Conservation (phyloP, 108 stramenopile species). For the Epithemia pelagica region DNA sequence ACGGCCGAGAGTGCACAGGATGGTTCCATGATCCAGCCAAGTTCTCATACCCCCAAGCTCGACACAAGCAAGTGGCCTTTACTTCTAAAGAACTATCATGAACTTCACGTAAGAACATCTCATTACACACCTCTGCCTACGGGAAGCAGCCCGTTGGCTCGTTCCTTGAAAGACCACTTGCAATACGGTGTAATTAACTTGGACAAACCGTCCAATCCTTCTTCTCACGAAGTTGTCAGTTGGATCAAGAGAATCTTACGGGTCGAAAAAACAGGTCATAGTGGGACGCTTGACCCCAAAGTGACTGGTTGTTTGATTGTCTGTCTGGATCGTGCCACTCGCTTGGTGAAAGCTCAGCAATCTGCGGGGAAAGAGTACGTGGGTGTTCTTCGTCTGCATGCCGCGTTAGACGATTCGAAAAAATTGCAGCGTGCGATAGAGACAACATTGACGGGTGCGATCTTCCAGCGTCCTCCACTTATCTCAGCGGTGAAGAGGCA, state of each 20-base stretch:
- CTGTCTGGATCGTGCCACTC: constrained; percentile 99
- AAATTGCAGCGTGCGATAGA: constrained; percentile 88
- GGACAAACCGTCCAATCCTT: constrained; percentile 99
- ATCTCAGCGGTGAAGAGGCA: constrained; percentile 99
- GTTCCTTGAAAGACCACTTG: constrained; percentile 86
- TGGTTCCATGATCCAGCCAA: constrained; percentile 72
- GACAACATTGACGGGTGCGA: constrained; percentile 89
- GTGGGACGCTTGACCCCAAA: constrained; percentile 99
- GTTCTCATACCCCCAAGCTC: constrained; percentile 75
- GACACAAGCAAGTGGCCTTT: constrained; percentile 98
- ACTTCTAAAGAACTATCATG: constrained; percentile 94
- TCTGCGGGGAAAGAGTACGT: constrained; percentile 98
- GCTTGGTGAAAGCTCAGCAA: constrained; percentile 99
- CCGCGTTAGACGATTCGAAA: constrained; percentile 77
- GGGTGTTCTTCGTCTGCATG: constrained; percentile 95
- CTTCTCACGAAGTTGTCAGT: constrained; percentile 97
- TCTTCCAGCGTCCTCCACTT: constrained; percentile 98
- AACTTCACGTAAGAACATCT: constrained; percentile 94
- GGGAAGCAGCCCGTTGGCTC: constrained; percentile 93
- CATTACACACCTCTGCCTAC: constrained; percentile 98
- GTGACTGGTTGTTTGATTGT: constrained; percentile 99
- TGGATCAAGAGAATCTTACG: constrained; percentile 99
- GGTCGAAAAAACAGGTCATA: constrained; percentile 99
- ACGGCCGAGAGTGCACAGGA: constrained; percentile 20
- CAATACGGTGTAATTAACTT: constrained; percentile 98